phyloP scores from a whole-genome alignment of 371 early-diverging fungal genomes.

The Apophysomyces variabilis region DNA sequence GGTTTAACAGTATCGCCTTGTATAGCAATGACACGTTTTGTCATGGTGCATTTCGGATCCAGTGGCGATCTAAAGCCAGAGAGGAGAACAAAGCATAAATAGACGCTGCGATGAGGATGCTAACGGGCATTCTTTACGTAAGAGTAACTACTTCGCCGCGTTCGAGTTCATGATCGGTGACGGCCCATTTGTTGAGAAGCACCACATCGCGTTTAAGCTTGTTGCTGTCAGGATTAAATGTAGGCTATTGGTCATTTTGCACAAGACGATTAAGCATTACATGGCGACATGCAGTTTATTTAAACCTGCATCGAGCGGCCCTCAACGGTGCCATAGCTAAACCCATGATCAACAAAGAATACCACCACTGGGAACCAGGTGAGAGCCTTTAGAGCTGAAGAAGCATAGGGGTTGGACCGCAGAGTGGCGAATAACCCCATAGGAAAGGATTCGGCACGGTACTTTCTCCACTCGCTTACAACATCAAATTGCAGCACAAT shows the following conservation, averaged over 20 bases:
- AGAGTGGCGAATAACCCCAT: constrained; percentile 28
- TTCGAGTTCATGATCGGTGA: constrained; percentile 51
- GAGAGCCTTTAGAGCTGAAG: constrained; percentile 34
- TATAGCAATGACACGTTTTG: constrained; percentile 86
- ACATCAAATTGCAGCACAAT: no score
- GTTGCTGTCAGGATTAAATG: constrained; percentile 89
- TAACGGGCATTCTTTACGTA: constrained; percentile 42
- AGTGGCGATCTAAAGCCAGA: constrained; percentile 61
- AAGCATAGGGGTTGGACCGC: constrained; percentile 33
- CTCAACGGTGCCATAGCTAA: constrained; percentile 60
- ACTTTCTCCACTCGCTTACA: no score
- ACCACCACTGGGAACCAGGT: constrained; percentile 67
- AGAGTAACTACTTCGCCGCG: constrained; percentile 88
- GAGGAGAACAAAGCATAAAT: constrained; percentile 6
- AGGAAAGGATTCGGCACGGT: no score
- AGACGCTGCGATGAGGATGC: constrained; percentile 1
- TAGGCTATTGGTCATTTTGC: constrained; percentile 57
- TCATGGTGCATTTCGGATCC: constrained; percentile 70
- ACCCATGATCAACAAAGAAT: constrained; percentile 65
- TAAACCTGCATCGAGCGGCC: constrained; percentile 79
- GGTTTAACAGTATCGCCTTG: constrained; percentile 86
- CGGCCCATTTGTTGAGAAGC: constrained; percentile 73
- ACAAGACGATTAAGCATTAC: background rate
- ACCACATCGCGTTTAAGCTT: constrained; percentile 72
- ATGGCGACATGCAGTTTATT: background rate